Percentiles rank a stretch among this genome's conserved stretches.
phyloP scores from a whole-genome alignment of 1,284 basidiomycete species.

The Fomitiporia mediterranea region DNA sequence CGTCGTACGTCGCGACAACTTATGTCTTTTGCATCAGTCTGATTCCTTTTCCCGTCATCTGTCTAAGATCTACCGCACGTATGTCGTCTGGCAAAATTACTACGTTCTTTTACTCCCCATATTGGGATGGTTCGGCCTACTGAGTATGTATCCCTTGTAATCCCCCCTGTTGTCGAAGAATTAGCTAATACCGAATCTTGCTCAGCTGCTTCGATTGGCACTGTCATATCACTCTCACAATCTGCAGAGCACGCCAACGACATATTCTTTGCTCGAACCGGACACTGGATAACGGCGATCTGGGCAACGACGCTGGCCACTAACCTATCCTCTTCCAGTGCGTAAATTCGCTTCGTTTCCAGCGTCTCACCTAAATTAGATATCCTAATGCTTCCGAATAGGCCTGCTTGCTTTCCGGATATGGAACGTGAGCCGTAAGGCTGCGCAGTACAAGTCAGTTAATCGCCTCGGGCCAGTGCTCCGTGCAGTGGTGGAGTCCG shows the following conservation, averaged over 20 bases:
- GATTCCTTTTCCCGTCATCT: not conserved
- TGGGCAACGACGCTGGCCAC: not conserved
- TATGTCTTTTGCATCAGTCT: not conserved
- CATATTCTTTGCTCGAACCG: not conserved
- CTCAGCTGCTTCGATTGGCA: not conserved
- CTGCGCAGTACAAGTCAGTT: not conserved
- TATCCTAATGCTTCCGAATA: no score
- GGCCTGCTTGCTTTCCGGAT: not conserved
- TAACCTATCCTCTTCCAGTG: not conserved
- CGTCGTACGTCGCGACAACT: not conserved
- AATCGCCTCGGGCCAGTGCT: slow-evolving; percentile 25
- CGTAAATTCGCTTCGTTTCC: not conserved
- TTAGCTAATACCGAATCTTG: not conserved
- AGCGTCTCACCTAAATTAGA: not conserved
- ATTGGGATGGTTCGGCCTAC: not conserved
- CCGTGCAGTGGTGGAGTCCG: slow-evolving; percentile 37
- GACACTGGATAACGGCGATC: not conserved
- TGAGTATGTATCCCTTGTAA: not conserved
- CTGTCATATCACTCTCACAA: no score
- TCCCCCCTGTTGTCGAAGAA: not conserved
- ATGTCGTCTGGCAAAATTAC: not conserved
- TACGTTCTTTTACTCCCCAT: not conserved
- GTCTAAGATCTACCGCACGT: not conserved
- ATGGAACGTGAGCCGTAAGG: not conserved
- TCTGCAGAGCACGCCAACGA: no score